Evolutionary conservation across 2,329 filamentous ascomycete genomes (phyloP).

Genomic region (Neonectria magnoliae): DNA sequence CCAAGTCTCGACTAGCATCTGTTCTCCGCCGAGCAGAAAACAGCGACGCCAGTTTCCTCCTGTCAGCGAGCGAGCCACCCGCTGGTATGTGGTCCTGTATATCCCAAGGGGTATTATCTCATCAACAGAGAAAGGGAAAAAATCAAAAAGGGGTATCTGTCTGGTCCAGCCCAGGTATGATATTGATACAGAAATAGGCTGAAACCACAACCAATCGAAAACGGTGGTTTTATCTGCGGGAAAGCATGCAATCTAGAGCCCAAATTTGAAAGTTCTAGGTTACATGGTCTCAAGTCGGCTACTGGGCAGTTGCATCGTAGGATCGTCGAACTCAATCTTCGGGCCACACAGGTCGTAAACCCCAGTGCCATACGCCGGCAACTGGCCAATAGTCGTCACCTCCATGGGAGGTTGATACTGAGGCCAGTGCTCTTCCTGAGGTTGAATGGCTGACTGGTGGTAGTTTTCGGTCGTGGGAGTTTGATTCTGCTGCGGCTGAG

Average conservation of each 20-base stretch:
- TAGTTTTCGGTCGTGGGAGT: constrained; percentile 45
- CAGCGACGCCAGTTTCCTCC: constrained; percentile 12
- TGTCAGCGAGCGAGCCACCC: constrained; percentile 8
- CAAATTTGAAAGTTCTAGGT: constrained; percentile 26
- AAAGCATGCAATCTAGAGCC: constrained; percentile 21
- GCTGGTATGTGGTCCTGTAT: constrained; percentile 40
- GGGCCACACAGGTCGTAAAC: constrained; percentile 63
- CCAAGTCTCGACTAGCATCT: constrained; percentile 22
- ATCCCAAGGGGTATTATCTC: constrained; percentile 47
- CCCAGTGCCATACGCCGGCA: constrained; percentile 60
- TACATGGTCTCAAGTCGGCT: constrained; percentile 66
- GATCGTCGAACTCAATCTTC: constrained; percentile 68
- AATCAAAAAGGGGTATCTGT: constrained; percentile 31
- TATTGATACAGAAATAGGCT: constrained; percentile 39
- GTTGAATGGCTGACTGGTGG: constrained; percentile 52
- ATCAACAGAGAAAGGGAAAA: constrained; percentile 34
- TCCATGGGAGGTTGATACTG: constrained; percentile 68
- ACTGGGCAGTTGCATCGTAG: constrained; percentile 68
- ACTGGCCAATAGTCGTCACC: constrained; percentile 63
- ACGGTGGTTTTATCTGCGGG: too few relatives aligned
- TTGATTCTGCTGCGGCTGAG: constrained; percentile 45
- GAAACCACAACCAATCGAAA: constrained; percentile 17
- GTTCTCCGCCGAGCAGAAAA: constrained; percentile 23
- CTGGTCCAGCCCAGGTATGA: constrained; percentile 38
- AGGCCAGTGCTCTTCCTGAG: constrained; percentile 63